A percentile compares a stretch with the other conserved stretches of the same genome.
These are phyloP conservation scores for Eucalyptus regnans DNA, from an alignment of 345 rosid species.

Conservation along the genomic window DNA sequence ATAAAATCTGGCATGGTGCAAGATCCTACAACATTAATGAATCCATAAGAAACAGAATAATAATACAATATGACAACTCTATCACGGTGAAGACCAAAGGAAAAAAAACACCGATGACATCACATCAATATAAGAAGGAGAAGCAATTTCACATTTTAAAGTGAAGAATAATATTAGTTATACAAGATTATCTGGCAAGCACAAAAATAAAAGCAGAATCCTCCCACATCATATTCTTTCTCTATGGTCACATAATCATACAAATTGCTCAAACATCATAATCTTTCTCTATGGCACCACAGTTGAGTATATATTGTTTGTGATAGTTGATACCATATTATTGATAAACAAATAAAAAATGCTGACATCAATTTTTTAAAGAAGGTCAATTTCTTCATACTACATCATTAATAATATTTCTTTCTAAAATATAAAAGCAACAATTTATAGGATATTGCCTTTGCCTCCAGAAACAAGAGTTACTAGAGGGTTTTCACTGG, in stretches of 20 bases:
- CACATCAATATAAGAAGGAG: background rate
- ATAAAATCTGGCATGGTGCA: background rate
- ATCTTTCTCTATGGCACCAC: background rate
- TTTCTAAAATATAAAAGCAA: background rate
- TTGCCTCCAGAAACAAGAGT: background rate
- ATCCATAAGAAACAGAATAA: background rate
- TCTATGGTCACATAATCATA: background rate
- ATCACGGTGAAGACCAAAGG: background rate
- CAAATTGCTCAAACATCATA: background rate
- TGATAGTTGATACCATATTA: background rate
- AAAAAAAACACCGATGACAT: background rate
- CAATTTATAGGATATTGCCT: background rate
- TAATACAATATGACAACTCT: background rate
- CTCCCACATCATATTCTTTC: background rate
- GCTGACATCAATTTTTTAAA: background rate
- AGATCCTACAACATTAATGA: background rate
- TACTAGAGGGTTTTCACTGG: background rate
- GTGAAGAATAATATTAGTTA: background rate
- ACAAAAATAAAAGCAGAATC: background rate
- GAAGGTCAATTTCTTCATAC: background rate
- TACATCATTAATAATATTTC: background rate
- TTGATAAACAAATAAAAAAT: background rate
- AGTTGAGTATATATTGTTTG: background rate
- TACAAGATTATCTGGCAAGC: background rate
- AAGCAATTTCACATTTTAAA: background rate